Percentiles rank a stretch among this genome's conserved stretches.
These are phyloP conservation scores for Solanum aculeatissimum DNA, from an alignment of 305 asterid genomes.

Conservation along the genomic window DNA sequence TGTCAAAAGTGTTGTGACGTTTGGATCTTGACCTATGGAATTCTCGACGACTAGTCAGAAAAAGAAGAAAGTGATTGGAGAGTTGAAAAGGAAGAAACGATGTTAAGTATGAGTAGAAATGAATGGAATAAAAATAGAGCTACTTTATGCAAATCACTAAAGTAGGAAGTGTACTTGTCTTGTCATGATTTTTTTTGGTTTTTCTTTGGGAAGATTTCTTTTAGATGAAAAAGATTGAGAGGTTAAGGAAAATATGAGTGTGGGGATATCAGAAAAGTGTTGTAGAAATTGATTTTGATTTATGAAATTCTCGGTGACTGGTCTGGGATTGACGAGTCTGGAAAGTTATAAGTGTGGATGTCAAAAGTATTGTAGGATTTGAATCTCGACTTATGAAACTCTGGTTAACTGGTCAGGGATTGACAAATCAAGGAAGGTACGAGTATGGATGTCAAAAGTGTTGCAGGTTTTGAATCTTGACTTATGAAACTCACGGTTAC, in stretches of 20 bases:
- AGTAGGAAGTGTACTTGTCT: not conserved
- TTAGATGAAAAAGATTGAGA: not conserved
- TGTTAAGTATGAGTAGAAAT: fast-evolving
- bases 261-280: not conserved
- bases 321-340: not conserved
- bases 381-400: not conserved
- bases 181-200: not conserved
- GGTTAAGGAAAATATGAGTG: not conserved
- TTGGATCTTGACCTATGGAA: not conserved
- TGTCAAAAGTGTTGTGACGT: not conserved
- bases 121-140: no score
- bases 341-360: not conserved
- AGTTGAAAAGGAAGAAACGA: fast-evolving
- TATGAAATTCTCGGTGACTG: not conserved
- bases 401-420: not conserved
- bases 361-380: not conserved
- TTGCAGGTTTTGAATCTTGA: not conserved
- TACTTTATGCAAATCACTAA: not conserved
- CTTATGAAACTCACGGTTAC: not conserved
- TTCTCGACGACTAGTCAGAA: not conserved
- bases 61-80: not conserved
- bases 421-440: no score
- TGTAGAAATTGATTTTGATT: not conserved
- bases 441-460: not conserved
- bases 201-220: not conserved